These are phyloP conservation scores for Leishmania lainsoni DNA, from an alignment of 208 protist species.

Conservation along the genomic window DNA sequence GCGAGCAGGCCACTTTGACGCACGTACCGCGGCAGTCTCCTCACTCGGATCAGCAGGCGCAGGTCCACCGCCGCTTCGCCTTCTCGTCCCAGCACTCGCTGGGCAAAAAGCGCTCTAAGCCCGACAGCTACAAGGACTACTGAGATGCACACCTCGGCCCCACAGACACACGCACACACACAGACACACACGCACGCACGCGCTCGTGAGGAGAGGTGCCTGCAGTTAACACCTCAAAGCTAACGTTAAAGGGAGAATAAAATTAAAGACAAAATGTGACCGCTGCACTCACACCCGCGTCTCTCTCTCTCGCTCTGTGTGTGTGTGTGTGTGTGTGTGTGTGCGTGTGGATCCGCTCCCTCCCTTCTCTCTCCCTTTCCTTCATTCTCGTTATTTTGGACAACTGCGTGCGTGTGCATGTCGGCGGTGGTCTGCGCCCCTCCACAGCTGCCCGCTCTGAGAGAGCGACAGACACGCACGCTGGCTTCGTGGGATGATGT, in stretches of 20 bases:
- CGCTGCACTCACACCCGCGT: too few relatives aligned
- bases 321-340: background rate
- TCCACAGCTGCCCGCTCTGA: too few relatives aligned
- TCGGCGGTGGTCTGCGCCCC: too few relatives aligned
- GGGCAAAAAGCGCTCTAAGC: conserved; percentile 67
- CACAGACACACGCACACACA: background rate
- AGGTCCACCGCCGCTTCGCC: conserved; percentile 17
- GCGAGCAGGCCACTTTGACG: conserved; percentile 11
- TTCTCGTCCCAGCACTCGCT: conserved; percentile 27
- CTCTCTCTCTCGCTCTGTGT: too few relatives aligned
- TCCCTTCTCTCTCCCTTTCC: background rate
- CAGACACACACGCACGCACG: too few relatives aligned
- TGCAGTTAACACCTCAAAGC: too few relatives aligned
- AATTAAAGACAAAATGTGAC: too few relatives aligned
- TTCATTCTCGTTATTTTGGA: background rate
- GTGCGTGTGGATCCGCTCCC: background rate
- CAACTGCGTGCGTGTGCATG: too few relatives aligned
- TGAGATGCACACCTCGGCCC: background rate
- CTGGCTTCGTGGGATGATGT: background rate
- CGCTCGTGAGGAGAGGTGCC: too few relatives aligned
- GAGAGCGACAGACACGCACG: conserved; percentile 5
- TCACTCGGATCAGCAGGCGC: conserved; percentile 12
- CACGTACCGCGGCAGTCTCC: conserved; percentile 21
- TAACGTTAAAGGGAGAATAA: background rate
- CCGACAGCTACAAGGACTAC: conserved; percentile 73